Percentiles rank a stretch among this genome's conserved stretches.
Conservation (phyloP, 805 yeast species). For the Teunomyces funiuensis region DNA sequence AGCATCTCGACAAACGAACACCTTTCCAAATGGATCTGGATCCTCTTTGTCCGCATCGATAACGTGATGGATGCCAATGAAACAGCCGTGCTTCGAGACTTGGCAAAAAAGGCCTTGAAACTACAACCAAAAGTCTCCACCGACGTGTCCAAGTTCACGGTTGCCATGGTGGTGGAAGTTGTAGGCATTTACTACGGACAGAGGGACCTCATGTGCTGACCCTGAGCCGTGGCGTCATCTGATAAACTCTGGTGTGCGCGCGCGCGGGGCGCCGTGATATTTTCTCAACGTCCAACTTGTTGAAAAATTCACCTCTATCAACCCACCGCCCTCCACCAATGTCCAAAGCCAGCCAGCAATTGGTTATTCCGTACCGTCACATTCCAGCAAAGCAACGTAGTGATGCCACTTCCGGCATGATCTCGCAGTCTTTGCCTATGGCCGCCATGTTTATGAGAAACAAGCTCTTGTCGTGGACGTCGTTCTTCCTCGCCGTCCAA, state of each 20-base stretch:
- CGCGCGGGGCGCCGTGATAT: neutral
- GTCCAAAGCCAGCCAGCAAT: slow-evolving; percentile 3
- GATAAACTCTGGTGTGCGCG: no score
- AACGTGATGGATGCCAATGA: slow-evolving; percentile 33
- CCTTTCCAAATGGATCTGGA: slow-evolving; percentile 38
- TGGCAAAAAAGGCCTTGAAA: slow-evolving; percentile 39
- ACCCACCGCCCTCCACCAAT: no score
- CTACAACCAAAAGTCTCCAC: slow-evolving; percentile 16
- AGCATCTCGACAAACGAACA: slow-evolving; percentile 26
- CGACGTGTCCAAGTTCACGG: slow-evolving; percentile 21
- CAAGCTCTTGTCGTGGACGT: slow-evolving; percentile 56
- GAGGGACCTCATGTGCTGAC: slow-evolving; percentile 23
- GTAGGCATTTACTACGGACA: slow-evolving; percentile 38
- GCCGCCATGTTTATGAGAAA: slow-evolving; percentile 67
- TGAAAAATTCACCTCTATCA: neutral
- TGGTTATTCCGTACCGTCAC: slow-evolving; percentile 38
- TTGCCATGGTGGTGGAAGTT: slow-evolving; percentile 31
- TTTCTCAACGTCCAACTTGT: neutral
- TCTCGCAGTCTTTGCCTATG: slow-evolving; percentile 62
- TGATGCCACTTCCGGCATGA: slow-evolving; percentile 44
- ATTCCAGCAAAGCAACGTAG: slow-evolving; percentile 47
- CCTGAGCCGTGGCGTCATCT: no score
- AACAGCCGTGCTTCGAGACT: slow-evolving; percentile 31
- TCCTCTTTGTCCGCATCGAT: slow-evolving; percentile 35
- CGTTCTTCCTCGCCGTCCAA: slow-evolving; percentile 51